phyloP scores from a whole-genome alignment of 495 filamentous ascomycete genomes.

The Penicillium diatomitis region DNA sequence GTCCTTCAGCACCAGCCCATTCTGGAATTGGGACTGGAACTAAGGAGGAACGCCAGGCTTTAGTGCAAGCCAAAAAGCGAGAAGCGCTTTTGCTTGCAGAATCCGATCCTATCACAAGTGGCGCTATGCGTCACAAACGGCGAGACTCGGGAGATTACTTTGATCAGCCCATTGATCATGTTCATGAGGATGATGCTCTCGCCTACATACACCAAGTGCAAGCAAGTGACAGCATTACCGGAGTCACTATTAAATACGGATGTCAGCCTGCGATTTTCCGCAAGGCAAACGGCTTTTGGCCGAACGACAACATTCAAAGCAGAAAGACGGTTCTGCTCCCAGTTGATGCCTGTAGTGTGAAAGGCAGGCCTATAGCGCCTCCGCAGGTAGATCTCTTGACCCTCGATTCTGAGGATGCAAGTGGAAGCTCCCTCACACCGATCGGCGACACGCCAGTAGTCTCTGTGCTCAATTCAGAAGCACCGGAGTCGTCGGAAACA shows the following conservation, averaged over 20 bases:
- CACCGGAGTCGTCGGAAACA: slow-evolving; percentile 15
- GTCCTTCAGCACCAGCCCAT: slow-evolving; percentile 36
- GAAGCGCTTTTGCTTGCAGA: slow-evolving; percentile 50
- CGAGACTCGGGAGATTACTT: slow-evolving; percentile 48
- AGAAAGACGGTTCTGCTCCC: slow-evolving; percentile 75
- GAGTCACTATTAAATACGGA: slow-evolving; percentile 81
- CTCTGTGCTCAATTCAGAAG: slow-evolving; percentile 8
- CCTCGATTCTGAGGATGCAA: slow-evolving; percentile 26
- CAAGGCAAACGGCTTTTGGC: slow-evolving; percentile 90
- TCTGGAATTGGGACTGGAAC: slow-evolving; percentile 44
- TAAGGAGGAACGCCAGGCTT: slow-evolving; percentile 45
- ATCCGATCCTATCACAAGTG: slow-evolving; percentile 35
- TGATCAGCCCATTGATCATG: slow-evolving; percentile 28
- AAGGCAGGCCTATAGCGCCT: slow-evolving; percentile 47
- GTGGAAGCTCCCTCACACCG: slow-evolving; percentile 36
- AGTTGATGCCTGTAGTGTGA: slow-evolving; percentile 80
- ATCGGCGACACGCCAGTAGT: slow-evolving; percentile 14
- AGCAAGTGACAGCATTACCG: slow-evolving; percentile 74
- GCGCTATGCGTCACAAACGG: slow-evolving; percentile 45
- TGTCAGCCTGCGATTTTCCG: slow-evolving; percentile 70
- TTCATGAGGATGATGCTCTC: slow-evolving; percentile 60
- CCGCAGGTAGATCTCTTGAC: slow-evolving; percentile 27
- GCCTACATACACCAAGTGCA: slow-evolving; percentile 88
- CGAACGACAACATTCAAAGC: slow-evolving; percentile 77
- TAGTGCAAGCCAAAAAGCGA: slow-evolving; percentile 54